Percentiles rank a stretch among this genome's conserved stretches.
Evolutionary conservation across 805 yeast genomes (phyloP).

Genomic region (Lachancea sp.): DNA sequence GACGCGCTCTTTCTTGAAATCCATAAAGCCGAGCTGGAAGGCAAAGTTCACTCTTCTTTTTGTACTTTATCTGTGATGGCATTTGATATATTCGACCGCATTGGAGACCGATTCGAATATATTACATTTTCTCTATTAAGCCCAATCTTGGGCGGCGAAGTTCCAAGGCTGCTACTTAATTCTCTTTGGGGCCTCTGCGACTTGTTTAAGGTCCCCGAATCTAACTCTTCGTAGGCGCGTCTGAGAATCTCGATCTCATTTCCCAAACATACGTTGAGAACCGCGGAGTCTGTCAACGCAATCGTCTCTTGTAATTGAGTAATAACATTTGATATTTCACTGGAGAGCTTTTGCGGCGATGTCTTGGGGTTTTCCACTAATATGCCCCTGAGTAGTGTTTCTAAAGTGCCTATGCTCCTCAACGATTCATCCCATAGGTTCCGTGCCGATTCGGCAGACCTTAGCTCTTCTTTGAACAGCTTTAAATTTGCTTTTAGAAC

Average conservation of each 20-base stretch:
- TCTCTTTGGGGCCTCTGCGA: not conserved
- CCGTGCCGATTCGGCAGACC: slow-evolving; percentile 13
- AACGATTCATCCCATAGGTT: slow-evolving; percentile 24
- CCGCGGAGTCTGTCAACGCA: not conserved
- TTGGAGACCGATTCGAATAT: not conserved
- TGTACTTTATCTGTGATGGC: slow-evolving; percentile 1
- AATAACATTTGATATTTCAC: not conserved
- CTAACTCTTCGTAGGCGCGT: slow-evolving; percentile 20
- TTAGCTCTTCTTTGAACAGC: slow-evolving; percentile 21
- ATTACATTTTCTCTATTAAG: slow-evolving; percentile 10
- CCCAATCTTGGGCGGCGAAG: slow-evolving; percentile 30
- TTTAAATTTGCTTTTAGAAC: slow-evolving; percentile 21
- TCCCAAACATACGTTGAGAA: slow-evolving; percentile 4
- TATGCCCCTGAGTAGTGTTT: slow-evolving; percentile 13
- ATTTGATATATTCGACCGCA: not conserved
- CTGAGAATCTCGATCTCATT: slow-evolving; percentile 20
- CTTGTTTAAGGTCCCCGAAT: not conserved
- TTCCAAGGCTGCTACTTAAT: slow-evolving; percentile 9
- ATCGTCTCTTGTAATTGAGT: slow-evolving; percentile 1
- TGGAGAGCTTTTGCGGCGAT: slow-evolving; percentile 1
- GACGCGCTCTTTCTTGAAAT: not conserved
- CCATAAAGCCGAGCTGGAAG: not conserved
- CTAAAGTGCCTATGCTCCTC: slow-evolving; percentile 17
- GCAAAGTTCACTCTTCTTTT: slow-evolving; percentile 4
- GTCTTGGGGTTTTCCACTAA: slow-evolving; percentile 2